Conservation (phyloP, 768 basidiomycete species). For the Trametopsis cervina region DNA sequence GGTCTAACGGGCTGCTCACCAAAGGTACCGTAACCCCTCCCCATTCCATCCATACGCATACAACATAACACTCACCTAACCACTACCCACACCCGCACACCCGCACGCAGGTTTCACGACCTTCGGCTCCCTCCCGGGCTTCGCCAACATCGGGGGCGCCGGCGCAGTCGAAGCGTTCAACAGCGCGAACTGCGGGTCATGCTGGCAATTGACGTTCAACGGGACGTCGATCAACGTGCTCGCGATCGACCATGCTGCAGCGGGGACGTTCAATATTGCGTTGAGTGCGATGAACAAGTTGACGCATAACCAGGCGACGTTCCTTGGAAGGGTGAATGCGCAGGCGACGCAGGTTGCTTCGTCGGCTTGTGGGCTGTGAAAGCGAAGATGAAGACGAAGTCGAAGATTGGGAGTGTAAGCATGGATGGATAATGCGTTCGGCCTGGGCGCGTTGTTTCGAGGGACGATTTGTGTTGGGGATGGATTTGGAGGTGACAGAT, state of each 20-base stretch:
- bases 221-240: slow-evolving; percentile 39
- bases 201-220: slow-evolving; percentile 51
- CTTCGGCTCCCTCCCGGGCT: slow-evolving; percentile 45
- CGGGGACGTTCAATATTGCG: slow-evolving; percentile 31
- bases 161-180: slow-evolving; percentile 44
- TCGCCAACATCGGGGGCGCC: slow-evolving; percentile 54
- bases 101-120: slow-evolving; percentile 35
- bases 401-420: too few species aligned
- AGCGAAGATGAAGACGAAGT: too few species aligned
- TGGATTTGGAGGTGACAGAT: too few species aligned
- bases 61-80: slow-evolving; percentile 4
- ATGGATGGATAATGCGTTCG: too few species aligned
- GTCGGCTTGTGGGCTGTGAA: slow-evolving; percentile 16
- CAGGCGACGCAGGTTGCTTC: slow-evolving; percentile 20
- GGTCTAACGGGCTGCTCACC: slow-evolving; percentile 41
- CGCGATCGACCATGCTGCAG: slow-evolving; percentile 42
- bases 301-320: slow-evolving; percentile 19
- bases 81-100: too few species aligned
- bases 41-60: neutral
- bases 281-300: slow-evolving; percentile 24
- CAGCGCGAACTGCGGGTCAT: slow-evolving; percentile 49
- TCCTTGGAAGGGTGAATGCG: slow-evolving; percentile 22
- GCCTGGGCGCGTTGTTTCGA: too few species aligned
- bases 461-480: too few species aligned
- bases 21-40: slow-evolving; percentile 10